phyloP scores from a whole-genome alignment of 1,284 basidiomycete species.

The Ganoderma lingzhi region DNA sequence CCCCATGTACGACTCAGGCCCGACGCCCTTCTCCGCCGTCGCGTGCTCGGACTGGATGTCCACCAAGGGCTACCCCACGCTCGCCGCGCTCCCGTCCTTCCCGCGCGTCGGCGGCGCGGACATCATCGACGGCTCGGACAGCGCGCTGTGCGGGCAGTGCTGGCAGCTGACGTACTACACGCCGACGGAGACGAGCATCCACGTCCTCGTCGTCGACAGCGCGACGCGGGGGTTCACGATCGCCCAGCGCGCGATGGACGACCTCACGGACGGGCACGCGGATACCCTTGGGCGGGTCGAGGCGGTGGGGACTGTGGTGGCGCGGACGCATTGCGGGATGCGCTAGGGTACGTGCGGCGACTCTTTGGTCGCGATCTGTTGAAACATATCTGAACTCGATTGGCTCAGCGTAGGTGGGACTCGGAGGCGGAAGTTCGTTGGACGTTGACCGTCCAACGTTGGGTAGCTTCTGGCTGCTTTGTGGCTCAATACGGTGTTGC shows the following conservation, averaged over 20 bases:
- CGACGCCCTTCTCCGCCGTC: neutral
- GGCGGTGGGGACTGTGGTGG: slow-evolving; percentile 10
- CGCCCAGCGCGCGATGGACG: slow-evolving; percentile 39
- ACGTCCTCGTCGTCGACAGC: slow-evolving; percentile 51
- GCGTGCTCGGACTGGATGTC: neutral
- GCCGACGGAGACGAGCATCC: slow-evolving; percentile 34
- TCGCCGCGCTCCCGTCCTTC: slow-evolving; percentile 37
- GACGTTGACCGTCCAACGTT: neutral
- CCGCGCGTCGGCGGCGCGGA: slow-evolving; percentile 56
- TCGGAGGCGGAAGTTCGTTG: no score
- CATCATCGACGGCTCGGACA: slow-evolving; percentile 50
- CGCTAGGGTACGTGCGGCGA: neutral
- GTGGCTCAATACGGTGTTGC: no score
- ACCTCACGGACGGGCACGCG: slow-evolving; percentile 36
- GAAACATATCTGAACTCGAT: neutral
- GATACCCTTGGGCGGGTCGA: slow-evolving; percentile 29
- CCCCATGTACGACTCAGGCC: neutral
- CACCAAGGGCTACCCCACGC: neutral
- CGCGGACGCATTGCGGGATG: neutral
- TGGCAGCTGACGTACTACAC: slow-evolving; percentile 49
- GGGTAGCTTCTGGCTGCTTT: no score
- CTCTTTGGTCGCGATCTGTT: neutral
- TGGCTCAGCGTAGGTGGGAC: neutral
- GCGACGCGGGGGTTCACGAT: slow-evolving; percentile 48
- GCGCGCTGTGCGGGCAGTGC: slow-evolving; percentile 52